Conservation (phyloP, 768 basidiomycete species). For the Pisolithus tinctorius region DNA sequence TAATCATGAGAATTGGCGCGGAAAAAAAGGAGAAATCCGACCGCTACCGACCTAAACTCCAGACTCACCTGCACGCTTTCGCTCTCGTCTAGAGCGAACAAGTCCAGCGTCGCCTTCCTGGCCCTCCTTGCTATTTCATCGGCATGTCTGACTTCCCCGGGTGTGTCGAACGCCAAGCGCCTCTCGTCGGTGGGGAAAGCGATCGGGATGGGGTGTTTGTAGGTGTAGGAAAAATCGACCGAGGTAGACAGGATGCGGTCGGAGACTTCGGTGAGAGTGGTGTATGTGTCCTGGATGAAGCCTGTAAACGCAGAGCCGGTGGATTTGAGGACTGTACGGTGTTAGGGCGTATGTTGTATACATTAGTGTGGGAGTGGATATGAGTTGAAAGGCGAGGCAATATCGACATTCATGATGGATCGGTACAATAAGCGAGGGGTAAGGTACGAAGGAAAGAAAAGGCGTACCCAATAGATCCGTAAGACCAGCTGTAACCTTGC, state of each 20-base stretch:
- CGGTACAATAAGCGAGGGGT: not conserved
- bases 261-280: conserved; percentile 75
- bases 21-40: not conserved
- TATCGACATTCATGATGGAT: no score
- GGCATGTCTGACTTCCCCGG: conserved; percentile 39
- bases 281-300: conserved; percentile 81
- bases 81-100: conserved; percentile 84
- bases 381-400: no score
- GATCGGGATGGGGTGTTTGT: conserved; percentile 40
- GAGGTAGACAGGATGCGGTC: conserved; percentile 91
- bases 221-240: conserved; percentile 69
- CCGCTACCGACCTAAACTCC: not conserved
- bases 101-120: conserved; percentile 61
- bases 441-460: not conserved
- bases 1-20: no score
- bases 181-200: conserved; percentile 42
- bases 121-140: conserved; percentile 46
- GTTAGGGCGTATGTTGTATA: not conserved
- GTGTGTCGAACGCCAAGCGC: conserved; percentile 44
- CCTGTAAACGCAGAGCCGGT: conserved; percentile 79
- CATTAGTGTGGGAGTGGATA: not conserved
- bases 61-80: conserved; percentile 80
- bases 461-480: conserved; percentile 72
- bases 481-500: conserved; percentile 60
- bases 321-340: conserved; percentile 71